Evolutionary conservation across 148 eudicot genomes (phyloP).

Genomic region (Fagopyrum homotropicum): DNA sequence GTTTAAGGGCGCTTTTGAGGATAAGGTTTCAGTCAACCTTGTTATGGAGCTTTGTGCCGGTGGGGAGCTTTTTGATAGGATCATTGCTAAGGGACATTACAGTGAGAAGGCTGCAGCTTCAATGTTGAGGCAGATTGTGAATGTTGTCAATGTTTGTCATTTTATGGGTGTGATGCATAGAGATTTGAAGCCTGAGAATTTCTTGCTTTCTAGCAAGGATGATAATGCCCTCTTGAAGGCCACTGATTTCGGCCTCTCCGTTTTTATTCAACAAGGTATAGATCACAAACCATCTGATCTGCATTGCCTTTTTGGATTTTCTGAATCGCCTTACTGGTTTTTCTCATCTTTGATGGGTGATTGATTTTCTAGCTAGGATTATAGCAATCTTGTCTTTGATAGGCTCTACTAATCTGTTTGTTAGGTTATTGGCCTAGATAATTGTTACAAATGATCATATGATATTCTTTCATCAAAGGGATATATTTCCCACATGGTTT

Average conservation of each 20-base stretch:
- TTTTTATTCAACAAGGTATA: constrained; percentile 67
- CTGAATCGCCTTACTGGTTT: neutral
- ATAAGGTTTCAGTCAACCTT: constrained; percentile 49
- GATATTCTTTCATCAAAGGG: neutral
- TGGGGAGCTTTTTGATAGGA: constrained; percentile 79
- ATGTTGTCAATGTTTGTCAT: constrained; percentile 77
- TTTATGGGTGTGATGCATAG: constrained; percentile 90
- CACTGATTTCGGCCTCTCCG: constrained; percentile 79
- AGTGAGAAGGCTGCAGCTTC: constrained; percentile 72
- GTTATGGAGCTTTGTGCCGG: constrained; percentile 87
- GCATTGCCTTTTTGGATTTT: neutral
- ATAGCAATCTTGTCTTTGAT: neutral
- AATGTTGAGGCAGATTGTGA: constrained; percentile 61
- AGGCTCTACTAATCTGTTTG: neutral
- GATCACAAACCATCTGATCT: neutral
- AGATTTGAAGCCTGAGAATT: constrained; percentile 85
- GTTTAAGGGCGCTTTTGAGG: constrained; percentile 81
- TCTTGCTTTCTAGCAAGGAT: constrained; percentile 58
- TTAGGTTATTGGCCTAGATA: neutral
- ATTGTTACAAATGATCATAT: neutral
- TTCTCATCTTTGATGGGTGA: neutral
- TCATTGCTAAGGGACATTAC: constrained; percentile 70
- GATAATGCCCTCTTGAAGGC: constrained; percentile 58
- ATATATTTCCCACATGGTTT: neutral
- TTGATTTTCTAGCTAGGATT: neutral